Percentiles rank a stretch among this genome's conserved stretches.
Evolutionary conservation across 768 basidiomycete species (phyloP).

Genomic region (Termitomyces sp.): DNA sequence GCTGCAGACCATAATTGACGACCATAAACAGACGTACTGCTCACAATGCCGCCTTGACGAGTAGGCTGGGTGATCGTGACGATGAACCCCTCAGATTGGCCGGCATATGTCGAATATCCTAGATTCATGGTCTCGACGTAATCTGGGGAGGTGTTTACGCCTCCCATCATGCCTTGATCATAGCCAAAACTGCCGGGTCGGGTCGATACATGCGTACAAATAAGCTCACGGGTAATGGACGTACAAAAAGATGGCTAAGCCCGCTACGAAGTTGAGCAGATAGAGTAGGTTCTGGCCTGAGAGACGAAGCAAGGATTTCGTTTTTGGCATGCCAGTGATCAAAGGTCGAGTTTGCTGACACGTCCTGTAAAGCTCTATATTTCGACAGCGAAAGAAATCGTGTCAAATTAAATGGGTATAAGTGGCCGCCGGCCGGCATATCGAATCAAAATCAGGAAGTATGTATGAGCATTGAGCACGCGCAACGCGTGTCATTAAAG

Average conservation of each 20-base stretch:
- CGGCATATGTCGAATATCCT: conserved; percentile 37
- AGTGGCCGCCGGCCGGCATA: neutral
- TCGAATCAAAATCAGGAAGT: neutral
- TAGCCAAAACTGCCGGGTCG: conserved; percentile 37
- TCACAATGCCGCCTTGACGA: conserved; percentile 42
- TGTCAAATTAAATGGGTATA: neutral
- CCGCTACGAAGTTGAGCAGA: conserved; percentile 27
- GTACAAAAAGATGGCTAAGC: conserved; percentile 30
- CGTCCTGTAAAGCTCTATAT: neutral
- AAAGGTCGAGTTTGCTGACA: neutral
- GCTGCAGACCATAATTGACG: neutral
- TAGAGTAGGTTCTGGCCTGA: conserved; percentile 25
- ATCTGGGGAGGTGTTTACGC: conserved; percentile 43
- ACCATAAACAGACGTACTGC: conserved; percentile 24
- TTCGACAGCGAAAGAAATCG: neutral
- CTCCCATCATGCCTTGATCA: conserved; percentile 48
- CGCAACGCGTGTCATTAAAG: neutral
- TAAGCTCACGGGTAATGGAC: conserved; percentile 2
- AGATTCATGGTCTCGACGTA: conserved; percentile 39
- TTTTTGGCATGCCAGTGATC: neutral
- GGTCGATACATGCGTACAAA: neutral
- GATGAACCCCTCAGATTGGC: conserved; percentile 38
- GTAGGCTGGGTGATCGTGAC: conserved; percentile 41
- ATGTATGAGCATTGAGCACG: neutral
- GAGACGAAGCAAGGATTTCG: conserved; percentile 4